These are phyloP conservation scores for Cryptomeria japonica DNA, from an alignment of 75 land plant species.

Conservation along the genomic window DNA sequence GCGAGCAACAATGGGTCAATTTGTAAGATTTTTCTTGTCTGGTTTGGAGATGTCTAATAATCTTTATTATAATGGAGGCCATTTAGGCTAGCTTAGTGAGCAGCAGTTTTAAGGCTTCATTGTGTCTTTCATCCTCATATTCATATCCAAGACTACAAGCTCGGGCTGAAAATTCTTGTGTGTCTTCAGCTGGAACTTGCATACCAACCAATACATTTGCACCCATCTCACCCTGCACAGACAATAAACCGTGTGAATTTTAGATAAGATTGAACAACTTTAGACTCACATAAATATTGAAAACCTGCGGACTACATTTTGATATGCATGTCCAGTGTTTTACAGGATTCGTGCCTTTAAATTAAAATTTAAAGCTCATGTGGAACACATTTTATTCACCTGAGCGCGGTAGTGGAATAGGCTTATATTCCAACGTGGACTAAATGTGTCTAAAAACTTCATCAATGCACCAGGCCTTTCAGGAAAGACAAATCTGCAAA, in stretches of 20 bases:
- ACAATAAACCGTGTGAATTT: neutral
- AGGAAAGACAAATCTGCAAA: conserved; percentile 75
- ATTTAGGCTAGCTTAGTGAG: conserved; percentile 25
- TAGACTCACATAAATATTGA: neutral
- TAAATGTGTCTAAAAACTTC: conserved; percentile 69
- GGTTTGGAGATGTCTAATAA: neutral
- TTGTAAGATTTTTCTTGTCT: neutral
- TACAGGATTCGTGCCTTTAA: neutral
- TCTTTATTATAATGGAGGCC: neutral
- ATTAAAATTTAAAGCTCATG: neutral
- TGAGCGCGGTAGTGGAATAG: conserved; percentile 77
- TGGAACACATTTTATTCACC: conserved; percentile 32
- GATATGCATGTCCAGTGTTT: neutral
- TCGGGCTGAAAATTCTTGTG: conserved; percentile 41
- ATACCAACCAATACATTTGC: conserved; percentile 78
- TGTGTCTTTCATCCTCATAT: conserved; percentile 47
- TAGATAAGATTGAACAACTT: neutral
- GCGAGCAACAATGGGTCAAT: neutral
- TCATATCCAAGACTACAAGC: conserved; percentile 57
- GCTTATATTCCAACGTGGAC: conserved; percentile 79
- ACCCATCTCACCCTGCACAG: conserved; percentile 64
- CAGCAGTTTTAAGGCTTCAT: conserved; percentile 56
- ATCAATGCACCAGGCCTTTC: conserved; percentile 77
- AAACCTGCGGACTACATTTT: neutral
- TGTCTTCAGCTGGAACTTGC: conserved; percentile 35